Conservation (phyloP, 2,329 filamentous ascomycete genomes). For the Neofusicoccum ribis region DNA sequence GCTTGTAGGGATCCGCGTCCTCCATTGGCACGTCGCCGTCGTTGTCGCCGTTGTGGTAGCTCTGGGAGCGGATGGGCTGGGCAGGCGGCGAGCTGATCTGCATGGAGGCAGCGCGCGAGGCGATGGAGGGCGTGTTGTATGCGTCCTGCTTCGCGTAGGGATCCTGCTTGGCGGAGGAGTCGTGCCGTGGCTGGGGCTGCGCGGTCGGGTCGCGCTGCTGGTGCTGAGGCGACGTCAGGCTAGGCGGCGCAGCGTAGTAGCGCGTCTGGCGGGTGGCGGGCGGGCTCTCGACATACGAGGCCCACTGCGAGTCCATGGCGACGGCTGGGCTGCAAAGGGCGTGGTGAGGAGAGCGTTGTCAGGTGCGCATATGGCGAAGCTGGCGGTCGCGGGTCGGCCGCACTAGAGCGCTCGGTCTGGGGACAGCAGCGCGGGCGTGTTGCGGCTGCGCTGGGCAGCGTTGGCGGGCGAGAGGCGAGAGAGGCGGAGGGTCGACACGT, state of each 20-base stretch:
- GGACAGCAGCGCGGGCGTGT: not conserved
- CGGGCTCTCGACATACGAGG: constrained; percentile 23
- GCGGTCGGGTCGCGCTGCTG: constrained; percentile 33
- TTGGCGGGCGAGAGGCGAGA: not conserved
- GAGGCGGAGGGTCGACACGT: constrained; percentile 19
- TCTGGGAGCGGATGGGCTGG: constrained; percentile 32
- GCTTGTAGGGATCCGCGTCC: constrained; percentile 81
- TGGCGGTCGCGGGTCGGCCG: constrained; percentile 1
- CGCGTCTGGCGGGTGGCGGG: constrained; percentile 23
- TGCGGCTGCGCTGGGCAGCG: not conserved
- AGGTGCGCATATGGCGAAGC: constrained; percentile 16
- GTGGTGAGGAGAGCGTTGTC: constrained; percentile 16
- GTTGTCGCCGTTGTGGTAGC: constrained; percentile 40
- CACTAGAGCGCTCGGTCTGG: not conserved
- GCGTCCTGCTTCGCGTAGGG: constrained; percentile 33
- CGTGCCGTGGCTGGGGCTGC: constrained; percentile 28
- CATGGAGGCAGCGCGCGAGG: constrained; percentile 40
- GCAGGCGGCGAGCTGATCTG: constrained; percentile 37
- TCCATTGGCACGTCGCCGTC: constrained; percentile 67
- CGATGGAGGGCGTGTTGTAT: constrained; percentile 35
- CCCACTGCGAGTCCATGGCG: constrained; percentile 21
- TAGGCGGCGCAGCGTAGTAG: constrained; percentile 35
- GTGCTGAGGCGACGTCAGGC: constrained; percentile 32
- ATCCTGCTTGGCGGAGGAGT: constrained; percentile 3
- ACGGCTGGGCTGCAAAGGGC: constrained; percentile 13